Conservation (phyloP, 1,284 basidiomycete species). For the Austroboletus niveus region DNA sequence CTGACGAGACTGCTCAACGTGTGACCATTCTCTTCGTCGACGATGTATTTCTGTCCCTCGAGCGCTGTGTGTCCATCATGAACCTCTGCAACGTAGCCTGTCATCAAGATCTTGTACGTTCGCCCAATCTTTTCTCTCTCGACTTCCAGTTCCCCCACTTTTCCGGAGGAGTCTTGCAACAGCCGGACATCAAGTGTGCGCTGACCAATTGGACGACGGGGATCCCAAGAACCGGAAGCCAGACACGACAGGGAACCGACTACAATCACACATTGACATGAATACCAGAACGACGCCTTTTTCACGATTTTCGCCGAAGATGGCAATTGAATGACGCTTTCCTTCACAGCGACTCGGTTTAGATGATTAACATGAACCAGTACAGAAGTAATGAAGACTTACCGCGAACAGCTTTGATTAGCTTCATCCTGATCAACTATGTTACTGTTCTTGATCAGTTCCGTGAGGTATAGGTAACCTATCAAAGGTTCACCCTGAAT, state of each 20-base stretch:
- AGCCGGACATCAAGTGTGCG: constrained; percentile 75
- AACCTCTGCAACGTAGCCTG: constrained; percentile 74
- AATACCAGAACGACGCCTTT: not conserved
- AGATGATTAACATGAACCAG: not conserved
- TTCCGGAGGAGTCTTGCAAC: constrained; percentile 43
- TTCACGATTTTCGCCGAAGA: constrained; percentile 58
- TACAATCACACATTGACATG: constrained; percentile 28
- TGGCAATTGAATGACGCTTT: constrained; percentile 59
- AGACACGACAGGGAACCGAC: constrained; percentile 86
- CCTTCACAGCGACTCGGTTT: constrained; percentile 38
- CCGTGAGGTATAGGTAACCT: too few relatives aligned
- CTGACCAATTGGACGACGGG: constrained; percentile 61
- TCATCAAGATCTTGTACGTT: constrained; percentile 74
- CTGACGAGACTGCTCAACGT: constrained; percentile 82
- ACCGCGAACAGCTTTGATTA: constrained; percentile 69
- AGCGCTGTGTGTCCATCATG: constrained; percentile 82
- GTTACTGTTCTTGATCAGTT: too few relatives aligned
- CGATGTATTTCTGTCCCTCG: constrained; percentile 64
- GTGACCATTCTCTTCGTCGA: constrained; percentile 85
- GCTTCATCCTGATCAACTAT: constrained; percentile 45
- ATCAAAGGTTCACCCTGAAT: too few relatives aligned
- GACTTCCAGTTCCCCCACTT: constrained; percentile 53
- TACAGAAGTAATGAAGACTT: not conserved
- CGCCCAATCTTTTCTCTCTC: constrained; percentile 52
- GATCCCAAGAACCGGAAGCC: constrained; percentile 87